phyloP scores from a whole-genome alignment of 306 rosid genomes.

The Gleditsia sinensis region DNA sequence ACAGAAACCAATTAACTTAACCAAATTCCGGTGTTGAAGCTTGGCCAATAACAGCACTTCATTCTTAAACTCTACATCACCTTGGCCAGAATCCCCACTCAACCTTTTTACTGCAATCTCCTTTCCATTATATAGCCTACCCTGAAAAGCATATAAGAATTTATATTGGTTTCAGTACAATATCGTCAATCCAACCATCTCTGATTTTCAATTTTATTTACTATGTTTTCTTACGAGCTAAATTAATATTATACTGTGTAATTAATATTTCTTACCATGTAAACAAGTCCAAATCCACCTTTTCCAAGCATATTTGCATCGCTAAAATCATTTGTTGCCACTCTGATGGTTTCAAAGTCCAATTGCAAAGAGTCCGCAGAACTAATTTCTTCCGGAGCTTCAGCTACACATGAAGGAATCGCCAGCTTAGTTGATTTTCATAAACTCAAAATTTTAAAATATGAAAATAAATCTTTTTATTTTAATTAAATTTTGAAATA shows the following conservation, averaged over 20 bases:
- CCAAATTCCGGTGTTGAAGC: neutral
- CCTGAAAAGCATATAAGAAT: slow-evolving; percentile 1
- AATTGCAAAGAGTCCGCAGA: slow-evolving; percentile 28
- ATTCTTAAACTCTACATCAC: neutral
- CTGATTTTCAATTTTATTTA: no score
- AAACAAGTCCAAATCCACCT: slow-evolving; percentile 39
- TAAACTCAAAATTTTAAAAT: no score
- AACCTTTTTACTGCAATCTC: slow-evolving; percentile 35
- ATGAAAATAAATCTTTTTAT: no score
- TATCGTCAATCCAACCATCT: no score
- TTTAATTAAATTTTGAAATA: no score
- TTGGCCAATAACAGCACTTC: neutral
- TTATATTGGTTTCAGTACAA: neutral
- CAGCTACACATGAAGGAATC: neutral
- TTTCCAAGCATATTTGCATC: slow-evolving; percentile 33
- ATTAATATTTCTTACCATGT: slow-evolving; percentile 19
- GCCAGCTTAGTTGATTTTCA: no score
- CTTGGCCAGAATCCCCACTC: slow-evolving; percentile 26
- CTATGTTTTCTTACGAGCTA: no score
- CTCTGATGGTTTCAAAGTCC: slow-evolving; percentile 29
- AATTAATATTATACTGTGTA: neutral
- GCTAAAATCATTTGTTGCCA: slow-evolving; percentile 32
- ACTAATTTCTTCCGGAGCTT: neutral
- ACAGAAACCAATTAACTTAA: neutral
- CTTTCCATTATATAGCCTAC: slow-evolving; percentile 23